Conservation (phyloP, 148 eudicot species). For the Rheum nobile region DNA sequence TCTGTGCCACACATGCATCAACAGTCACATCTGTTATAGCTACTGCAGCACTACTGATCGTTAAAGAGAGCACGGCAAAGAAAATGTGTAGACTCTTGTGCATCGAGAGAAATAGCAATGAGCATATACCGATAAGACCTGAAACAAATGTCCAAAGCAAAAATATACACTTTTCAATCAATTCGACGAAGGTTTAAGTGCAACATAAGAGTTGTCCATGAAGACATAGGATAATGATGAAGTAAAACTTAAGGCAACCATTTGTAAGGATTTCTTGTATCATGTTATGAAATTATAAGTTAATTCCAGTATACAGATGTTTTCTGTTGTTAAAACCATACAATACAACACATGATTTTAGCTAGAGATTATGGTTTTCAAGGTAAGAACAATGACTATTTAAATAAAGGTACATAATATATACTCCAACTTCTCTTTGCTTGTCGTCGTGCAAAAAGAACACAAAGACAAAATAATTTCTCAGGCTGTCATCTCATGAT, state of each 20-base stretch:
- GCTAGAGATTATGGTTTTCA: not conserved
- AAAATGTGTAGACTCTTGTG: slow-evolving; percentile 49
- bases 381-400: not conserved
- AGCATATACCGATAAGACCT: slow-evolving; percentile 58
- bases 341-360: not conserved
- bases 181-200: not conserved
- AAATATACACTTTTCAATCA: not conserved
- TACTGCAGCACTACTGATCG: slow-evolving; percentile 57
- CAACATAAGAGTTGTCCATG: not conserved
- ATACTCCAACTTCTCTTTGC: not conserved
- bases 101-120: slow-evolving; percentile 68
- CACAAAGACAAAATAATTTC: not conserved
- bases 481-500: not conserved
- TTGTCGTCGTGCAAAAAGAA: not conserved
- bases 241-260: not conserved
- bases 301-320: not conserved
- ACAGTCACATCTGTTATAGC: slow-evolving; percentile 96
- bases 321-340: no score
- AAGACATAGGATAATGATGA: not conserved
- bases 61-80: slow-evolving; percentile 54
- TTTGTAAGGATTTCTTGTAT: no score
- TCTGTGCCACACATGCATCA: slow-evolving; percentile 98
- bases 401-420: no score
- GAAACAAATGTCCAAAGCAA: slow-evolving; percentile 5
- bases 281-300: no score